These are phyloP conservation scores for Penicillium paradoxum DNA, from an alignment of 495 filamentous ascomycete species.

Conservation along the genomic window DNA sequence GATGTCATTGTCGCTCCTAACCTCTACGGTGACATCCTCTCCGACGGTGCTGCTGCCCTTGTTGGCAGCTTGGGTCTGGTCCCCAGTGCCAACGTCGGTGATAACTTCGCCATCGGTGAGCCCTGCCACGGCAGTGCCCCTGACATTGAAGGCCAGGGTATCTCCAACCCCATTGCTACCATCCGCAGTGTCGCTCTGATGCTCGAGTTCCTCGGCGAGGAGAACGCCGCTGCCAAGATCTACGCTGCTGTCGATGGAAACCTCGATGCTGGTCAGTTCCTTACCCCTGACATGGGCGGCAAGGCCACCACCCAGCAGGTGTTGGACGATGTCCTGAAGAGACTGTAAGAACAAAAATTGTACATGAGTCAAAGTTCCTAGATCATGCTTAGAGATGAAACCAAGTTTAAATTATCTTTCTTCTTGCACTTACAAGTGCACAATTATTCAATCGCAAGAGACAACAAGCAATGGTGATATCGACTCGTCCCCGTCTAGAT, in stretches of 20 bases:
- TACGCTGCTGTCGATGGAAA: constrained; percentile 90
- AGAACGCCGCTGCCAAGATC: constrained; percentile 78
- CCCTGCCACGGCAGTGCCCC: constrained; percentile 95
- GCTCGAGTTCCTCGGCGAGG: constrained; percentile 90
- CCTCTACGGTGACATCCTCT: constrained; percentile 95
- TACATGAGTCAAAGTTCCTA: constrained; percentile 13
- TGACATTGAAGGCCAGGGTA: constrained; percentile 86
- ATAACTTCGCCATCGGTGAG: constrained; percentile 93
- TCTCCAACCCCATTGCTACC: constrained; percentile 96
- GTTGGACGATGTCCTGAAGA: constrained; percentile 79
- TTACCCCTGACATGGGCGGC: constrained; percentile 90
- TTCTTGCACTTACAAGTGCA: neutral
- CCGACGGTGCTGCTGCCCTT: constrained; percentile 90
- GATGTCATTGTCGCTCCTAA: constrained; percentile 98
- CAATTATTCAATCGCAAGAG: neutral
- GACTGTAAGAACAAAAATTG: constrained; percentile 53
- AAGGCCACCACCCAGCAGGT: constrained; percentile 85
- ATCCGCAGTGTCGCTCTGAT: constrained; percentile 86
- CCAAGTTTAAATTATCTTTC: neutral
- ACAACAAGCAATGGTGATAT: neutral
- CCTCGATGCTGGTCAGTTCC: constrained; percentile 71
- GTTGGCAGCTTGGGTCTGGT: constrained; percentile 93
- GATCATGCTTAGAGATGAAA: constrained; percentile 2
- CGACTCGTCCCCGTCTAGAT: neutral
- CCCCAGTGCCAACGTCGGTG: constrained; percentile 93